Evolutionary conservation across 164 flowering plant species (phyloP), one percentile per base, ranked within the genome.

Genomic region (Berberis thunbergii): DNA sequence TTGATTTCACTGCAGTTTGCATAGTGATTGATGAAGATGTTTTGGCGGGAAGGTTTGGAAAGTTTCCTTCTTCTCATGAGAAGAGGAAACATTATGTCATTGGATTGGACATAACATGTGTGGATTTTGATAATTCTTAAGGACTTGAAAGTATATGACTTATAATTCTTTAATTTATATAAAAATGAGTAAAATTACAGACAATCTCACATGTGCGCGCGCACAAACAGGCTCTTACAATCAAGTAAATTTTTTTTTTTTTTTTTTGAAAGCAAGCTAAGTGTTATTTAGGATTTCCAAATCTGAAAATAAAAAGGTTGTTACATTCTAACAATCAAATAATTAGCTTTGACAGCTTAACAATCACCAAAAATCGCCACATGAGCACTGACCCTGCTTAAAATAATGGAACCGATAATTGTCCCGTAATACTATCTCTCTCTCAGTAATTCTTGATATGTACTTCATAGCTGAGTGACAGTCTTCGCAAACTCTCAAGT

Each of bases 1-100:
- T 60, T 77, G 26, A 26, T 67, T 39, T 82, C 79, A 41, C 87
- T 72, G 48, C 65, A 72, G 4, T 77, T 54, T 2, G 66, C 71
- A 60, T 75, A 84, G 10, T 39, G 48, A 43, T 40, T 48, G 45
- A 54, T 66, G 61, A 55, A 10, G 11, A n/a, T 45, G 39, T 41
- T 66, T 40, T 55, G 63, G 41, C 10, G 63, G 40, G 63, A 6
- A 41, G 26, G 48, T 69, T 7, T 53, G 1, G 56, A 54, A 41
- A 53, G 8, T 44, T 7, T 53, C 59, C 61, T 45, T 54, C 64
- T 61, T 10, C 64, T 60, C 54, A 61, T 38, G 61, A 26, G 26
- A 40, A 73, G 69, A 58, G 43, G 46, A 11, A 65, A 57, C 57
- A 48, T 57, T 49, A 12, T 46, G 49, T 4, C 6, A 8, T 46